Base-by-base conservation (phyloP, 805 yeast species). In the Candida rishiriensis region DNA sequence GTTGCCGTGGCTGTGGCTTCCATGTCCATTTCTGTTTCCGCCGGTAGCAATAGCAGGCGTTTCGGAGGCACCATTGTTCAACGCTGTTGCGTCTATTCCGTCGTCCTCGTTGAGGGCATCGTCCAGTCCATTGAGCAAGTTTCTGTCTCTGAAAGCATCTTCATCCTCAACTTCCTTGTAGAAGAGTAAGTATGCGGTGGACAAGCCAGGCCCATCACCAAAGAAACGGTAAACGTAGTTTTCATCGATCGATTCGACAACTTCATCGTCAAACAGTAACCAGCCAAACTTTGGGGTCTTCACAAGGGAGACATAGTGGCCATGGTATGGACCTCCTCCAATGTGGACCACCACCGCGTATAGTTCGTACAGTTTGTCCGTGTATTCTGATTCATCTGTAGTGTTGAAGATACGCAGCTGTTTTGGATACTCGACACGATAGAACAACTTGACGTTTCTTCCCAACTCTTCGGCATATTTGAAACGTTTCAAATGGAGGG, bases 241-340 rank as follows among this genome's bases (percentile, higher is more conserved):
- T 49, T 88, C 96, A 52, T 83, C 88, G 10, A 93, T 89, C 13
- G 84, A 69, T 60, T 91, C 97, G 2, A 91, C 97, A 5, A 93
- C 82, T 63, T 93, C 98, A 62, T 93, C 99, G 61, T 93, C 99
- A 66, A 87, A 93, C 45, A 93, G 66, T 29, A 93, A 67, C 99
- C 99, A 93, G 0, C 96, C 90, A 34, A 79, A 77, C 17, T 76
- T 72, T 42, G 77, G 81, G 5, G 89, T 83, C 59, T 88, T 88
- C 47, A 93, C 84, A 5, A 93, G 69, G 0, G 96, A 76, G 10
- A 93, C 91, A 62, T 93, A 93, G 61, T 93, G 99, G 0, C 99
- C 99, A 65, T 90, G 97, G 69, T 88, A 89, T 1, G 98, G 97
- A 0, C 98, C 97, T 3, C 97, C 95, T 6, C 99, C 99, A 53